Evolutionary conservation across 345 rosid species (phyloP).

Genomic region (Kernera saxatilis): DNA sequence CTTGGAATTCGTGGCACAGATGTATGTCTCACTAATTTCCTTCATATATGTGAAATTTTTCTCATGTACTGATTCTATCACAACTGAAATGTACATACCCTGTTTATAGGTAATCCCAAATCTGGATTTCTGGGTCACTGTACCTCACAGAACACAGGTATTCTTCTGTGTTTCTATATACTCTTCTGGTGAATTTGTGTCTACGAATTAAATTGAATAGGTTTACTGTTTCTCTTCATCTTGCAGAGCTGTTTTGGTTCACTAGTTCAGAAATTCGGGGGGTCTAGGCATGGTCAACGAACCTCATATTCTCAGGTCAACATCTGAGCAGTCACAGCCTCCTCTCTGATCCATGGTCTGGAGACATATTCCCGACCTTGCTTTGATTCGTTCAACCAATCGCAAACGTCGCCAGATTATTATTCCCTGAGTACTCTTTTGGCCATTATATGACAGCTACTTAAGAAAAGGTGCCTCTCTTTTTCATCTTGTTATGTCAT

Average conservation of each 20-base stretch:
- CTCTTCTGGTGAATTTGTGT: neutral
- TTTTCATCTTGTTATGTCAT: neutral
- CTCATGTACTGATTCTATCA: conserved; percentile 1
- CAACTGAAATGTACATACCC: neutral
- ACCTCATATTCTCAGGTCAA: conserved; percentile 65
- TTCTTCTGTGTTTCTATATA: neutral
- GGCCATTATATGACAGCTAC: neutral
- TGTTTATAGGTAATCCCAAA: conserved; percentile 68
- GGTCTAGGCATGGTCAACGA: conserved; percentile 54
- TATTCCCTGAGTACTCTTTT: neutral
- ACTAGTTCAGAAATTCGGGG: conserved; percentile 46
- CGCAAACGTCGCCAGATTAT: neutral
- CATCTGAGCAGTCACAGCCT: conserved; percentile 42
- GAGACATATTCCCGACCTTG: neutral
- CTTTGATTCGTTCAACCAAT: neutral
- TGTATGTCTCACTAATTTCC: conserved; percentile 40
- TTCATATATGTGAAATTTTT: neutral
- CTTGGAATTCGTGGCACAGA: conserved; percentile 65
- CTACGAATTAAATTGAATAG: neutral
- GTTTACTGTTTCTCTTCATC: neutral
- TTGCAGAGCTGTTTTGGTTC: conserved; percentile 58
- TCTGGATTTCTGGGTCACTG: conserved; percentile 67
- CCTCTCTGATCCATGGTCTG: conserved; percentile 6
- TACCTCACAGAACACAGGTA: conserved; percentile 81
- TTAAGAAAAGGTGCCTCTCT: neutral